Base-by-base conservation (phyloP, 805 yeast genomes). In the Limtongozyma cylindracea region DNA sequence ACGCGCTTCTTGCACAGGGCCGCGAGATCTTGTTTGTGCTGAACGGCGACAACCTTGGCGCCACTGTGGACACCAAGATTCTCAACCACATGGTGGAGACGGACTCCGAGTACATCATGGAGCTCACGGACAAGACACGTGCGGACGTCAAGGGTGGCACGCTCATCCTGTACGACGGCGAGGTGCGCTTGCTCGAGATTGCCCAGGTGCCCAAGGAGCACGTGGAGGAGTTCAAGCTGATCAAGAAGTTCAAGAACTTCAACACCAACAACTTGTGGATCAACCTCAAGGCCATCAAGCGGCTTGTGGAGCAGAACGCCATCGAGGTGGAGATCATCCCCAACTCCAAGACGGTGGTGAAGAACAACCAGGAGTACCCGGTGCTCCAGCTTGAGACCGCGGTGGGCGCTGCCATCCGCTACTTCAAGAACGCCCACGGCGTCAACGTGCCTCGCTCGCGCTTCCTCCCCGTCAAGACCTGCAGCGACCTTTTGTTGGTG, bases 71-170 rank as follows among this genome's bases (percentile, higher is more conserved):
- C 45, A 56, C 77, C 37, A 66, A 70, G 45, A 78, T 88, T 32
- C 60, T 88, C 40, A 65, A 71, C 48, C 94, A 88, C 56, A 82
- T 88, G 92, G 49, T 78, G 31, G 88, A 76, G 40, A 61, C 91
- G 17, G 70, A 70, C 25, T 67, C 94, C 25, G 96, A 88, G 54
- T 88, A 84, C 49, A 68, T 88, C 34, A 88, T 88, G 98, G 98
- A 88, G 54, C 66, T 88, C 47, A 88, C 98, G 24, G 93, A 84
- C 53, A 88, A 88, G 58, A 88, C 98, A 23, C 71, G 96, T 49
- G 98, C 98, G 17, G 98, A 88, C 47, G 98, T 88, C 41, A 88
- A 88, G 54, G 98, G 98, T 57, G 98, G 96, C 57, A 88, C 96
- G 33, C 64, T 88, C 47, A 82, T 88, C 47, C 78, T 78, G 50